phyloP scores from a whole-genome alignment of 2,329 filamentous ascomycete species.

The Clonostachys rosea region DNA sequence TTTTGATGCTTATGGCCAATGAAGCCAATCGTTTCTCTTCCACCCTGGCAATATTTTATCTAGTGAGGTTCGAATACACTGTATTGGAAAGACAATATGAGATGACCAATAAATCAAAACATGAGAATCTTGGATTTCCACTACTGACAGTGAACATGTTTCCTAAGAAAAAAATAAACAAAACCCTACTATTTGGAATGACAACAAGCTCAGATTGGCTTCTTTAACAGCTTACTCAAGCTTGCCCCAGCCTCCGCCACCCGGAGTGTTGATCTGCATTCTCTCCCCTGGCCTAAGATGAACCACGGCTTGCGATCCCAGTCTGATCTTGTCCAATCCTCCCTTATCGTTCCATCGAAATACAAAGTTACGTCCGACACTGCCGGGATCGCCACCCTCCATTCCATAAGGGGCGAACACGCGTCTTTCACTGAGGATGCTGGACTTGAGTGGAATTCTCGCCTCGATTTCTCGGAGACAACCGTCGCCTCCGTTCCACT shows the following conservation, averaged over 20 bases:
- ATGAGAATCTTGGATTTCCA: too few species aligned
- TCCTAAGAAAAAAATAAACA: too few species aligned
- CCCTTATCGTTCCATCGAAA: constrained; percentile 18
- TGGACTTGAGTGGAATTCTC: constrained; percentile 19
- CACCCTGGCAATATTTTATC: too few species aligned
- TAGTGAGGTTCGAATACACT: too few species aligned
- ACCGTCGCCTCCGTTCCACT: constrained; percentile 23
- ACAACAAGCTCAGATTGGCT: too few species aligned
- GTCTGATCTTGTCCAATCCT: constrained; percentile 17
- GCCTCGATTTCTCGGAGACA: constrained; percentile 27
- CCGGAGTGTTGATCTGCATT: constrained; percentile 26
- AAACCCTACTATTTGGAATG: too few species aligned
- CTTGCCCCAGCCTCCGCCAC: constrained; percentile 20
- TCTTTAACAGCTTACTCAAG: neutral
- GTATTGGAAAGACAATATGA: too few species aligned
- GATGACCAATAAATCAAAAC: too few species aligned
- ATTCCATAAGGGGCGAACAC: constrained; percentile 26
- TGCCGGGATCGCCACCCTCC: constrained; percentile 18
- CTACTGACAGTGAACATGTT: too few species aligned
- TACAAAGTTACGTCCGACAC: constrained; percentile 17
- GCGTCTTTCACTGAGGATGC: constrained; percentile 27
- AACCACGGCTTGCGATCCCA: constrained; percentile 23
- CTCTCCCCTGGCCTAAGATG: constrained; percentile 22
- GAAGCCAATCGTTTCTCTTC: too few species aligned
- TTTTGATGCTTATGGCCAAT: too few species aligned